Base-by-base conservation (phyloP, 2,329 filamentous ascomycete species). In the Thielaviopsis punctulata region DNA sequence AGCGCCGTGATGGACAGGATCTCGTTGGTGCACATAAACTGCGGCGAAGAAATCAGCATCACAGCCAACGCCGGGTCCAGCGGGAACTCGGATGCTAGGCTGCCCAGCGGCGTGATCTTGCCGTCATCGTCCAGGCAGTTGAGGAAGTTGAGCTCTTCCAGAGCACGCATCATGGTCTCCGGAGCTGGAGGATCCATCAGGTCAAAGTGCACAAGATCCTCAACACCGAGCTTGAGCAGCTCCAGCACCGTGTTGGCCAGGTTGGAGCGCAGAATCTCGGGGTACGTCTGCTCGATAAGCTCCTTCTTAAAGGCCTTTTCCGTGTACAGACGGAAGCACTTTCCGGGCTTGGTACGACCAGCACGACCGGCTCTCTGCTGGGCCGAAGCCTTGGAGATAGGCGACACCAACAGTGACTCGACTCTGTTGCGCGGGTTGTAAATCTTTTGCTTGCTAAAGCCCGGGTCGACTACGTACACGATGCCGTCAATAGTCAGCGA, bases 361-460 rank as follows among this genome's bases (percentile, higher is more conserved):
- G 92, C 92, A 87, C 92, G 90, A 84, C 93, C 93, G 57, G 93
- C 93, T 65, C 93, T 78, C 69, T 98, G 92, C 65, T 95, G 87
- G 9, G 93, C 92, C 1, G 92, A 96, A 22, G 92, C 92, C 66
- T 95, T 96, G 55, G 89, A 96, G 59, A 98, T 96, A 21, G 92
- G 89, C 2, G 92, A 95, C 4, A 98, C 90, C n/a, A 98, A 74
- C 7, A 98, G 76, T 1, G 92, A 96, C 68, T 98, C 92, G 58
- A 98, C 89, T 66, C 92, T 82, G 60, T 95, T 93, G 56, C 92
- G 82, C 21, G 92, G 90, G 66, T 98, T 96, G 73, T 96, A 98
- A 57, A 96, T 92, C 69, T 96, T 98, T 63, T 98, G 92, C 71
- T 98, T 98, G 70, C 88, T 95, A 72, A 98, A 98, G 33, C 92